phyloP scores from a whole-genome alignment of 441 rosid species.

The Adansonia madagascariensis region DNA sequence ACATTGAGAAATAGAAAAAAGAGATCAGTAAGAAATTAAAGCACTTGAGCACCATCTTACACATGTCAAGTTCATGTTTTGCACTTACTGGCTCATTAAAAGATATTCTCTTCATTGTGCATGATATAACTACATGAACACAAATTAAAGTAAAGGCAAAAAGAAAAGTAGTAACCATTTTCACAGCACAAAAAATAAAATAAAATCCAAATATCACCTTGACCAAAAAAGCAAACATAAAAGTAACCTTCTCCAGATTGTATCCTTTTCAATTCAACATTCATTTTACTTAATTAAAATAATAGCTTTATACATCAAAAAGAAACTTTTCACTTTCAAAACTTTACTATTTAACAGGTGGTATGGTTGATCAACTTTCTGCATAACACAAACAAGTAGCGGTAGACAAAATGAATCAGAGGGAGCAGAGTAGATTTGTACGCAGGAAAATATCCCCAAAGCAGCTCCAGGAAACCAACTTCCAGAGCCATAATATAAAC shows the following conservation, averaged over 20 bases:
- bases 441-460: conserved; percentile 28
- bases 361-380: neutral
- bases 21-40: neutral
- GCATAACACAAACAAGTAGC: neutral
- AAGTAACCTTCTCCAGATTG: neutral
- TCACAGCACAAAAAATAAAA: neutral
- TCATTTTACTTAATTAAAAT: neutral
- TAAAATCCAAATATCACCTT: neutral
- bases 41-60: neutral
- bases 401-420: neutral
- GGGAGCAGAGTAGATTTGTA: conserved; percentile 14
- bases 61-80: conserved; percentile 7
- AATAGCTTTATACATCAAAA: neutral
- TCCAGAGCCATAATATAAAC: conserved; percentile 28
- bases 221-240: neutral
- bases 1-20: neutral
- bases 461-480: conserved; percentile 31
- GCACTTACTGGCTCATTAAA: conserved; percentile 11
- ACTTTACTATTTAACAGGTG: neutral
- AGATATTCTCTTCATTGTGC: neutral
- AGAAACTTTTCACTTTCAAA: neutral
- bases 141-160: neutral
- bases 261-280: neutral
- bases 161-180: neutral
- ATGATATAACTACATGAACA: neutral